phyloP scores from a whole-genome alignment of 1,139 yeast species.

The Zygosaccharomyces sapae region DNA sequence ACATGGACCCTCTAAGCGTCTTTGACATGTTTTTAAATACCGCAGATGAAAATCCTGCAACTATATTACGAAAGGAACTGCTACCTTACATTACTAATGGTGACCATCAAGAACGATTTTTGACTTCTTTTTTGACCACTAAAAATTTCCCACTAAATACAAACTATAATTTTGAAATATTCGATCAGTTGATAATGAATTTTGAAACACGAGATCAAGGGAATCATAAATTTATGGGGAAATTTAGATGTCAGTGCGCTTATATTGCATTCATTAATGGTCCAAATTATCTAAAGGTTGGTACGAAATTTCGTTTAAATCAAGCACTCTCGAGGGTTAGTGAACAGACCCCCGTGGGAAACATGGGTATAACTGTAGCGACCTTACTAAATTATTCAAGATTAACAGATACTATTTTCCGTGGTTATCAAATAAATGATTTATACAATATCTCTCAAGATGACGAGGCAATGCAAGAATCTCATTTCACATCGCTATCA shows the following conservation, averaged over 20 bases:
- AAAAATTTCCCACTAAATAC: constrained; percentile 21
- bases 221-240: neutral
- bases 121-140: constrained; percentile 16
- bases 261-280: constrained; percentile 27
- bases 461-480: constrained; percentile 24
- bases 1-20: constrained; percentile 13
- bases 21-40: constrained; percentile 16
- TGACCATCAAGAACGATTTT: constrained; percentile 16
- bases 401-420: constrained; percentile 16
- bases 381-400: constrained; percentile 18
- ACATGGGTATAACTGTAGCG: constrained; percentile 13
- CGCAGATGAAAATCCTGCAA: constrained; percentile 6
- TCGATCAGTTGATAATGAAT: constrained; percentile 15
- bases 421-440: constrained; percentile 20
- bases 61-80: constrained; percentile 18
- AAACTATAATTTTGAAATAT: constrained; percentile 15
- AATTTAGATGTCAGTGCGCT: constrained; percentile 17
- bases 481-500: constrained; percentile 24
- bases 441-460: constrained; percentile 23
- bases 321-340: constrained; percentile 18
- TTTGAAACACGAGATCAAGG: constrained; percentile 2
- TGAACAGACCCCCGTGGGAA: constrained; percentile 9
- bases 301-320: constrained; percentile 12
- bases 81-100: constrained; percentile 24
- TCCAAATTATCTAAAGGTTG: constrained; percentile 11